phyloP scores from a whole-genome alignment of 495 filamentous ascomycete species.

The Xylaria intraflava region DNA sequence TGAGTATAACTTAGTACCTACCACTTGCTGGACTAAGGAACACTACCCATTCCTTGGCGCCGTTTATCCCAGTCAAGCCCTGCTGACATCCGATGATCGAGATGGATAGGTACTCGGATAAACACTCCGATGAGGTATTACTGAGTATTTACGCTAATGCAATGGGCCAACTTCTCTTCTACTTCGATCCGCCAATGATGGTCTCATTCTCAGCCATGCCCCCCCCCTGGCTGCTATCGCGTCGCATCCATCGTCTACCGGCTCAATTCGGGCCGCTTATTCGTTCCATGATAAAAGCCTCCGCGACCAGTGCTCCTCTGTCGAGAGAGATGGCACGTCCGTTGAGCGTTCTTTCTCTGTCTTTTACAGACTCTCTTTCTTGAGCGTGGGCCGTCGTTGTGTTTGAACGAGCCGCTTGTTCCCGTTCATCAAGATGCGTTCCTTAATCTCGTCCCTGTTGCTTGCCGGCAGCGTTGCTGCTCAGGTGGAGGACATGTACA shows the following conservation, averaged over 20 bases:
- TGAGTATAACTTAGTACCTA: too few species aligned
- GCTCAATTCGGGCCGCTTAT: background rate
- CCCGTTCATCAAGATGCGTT: conserved; percentile 15
- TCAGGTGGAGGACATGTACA: conserved; percentile 22
- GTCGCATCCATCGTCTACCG: background rate
- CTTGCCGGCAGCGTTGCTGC: conserved; percentile 16
- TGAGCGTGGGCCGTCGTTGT: background rate
- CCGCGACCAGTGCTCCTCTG: background rate
- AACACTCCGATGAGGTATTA: too few species aligned
- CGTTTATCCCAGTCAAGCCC: too few species aligned
- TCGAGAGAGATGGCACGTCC: background rate
- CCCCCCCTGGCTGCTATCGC: background rate
- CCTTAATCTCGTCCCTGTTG: conserved; percentile 10
- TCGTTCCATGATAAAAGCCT: background rate
- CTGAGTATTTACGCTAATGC: background rate
- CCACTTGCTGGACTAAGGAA: too few species aligned
- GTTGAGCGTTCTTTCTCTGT: background rate
- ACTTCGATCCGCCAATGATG: background rate
- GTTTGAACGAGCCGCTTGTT: background rate
- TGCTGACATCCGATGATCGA: too few species aligned
- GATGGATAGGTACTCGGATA: too few species aligned
- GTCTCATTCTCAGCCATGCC: background rate
- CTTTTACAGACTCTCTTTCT: background rate
- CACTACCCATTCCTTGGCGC: too few species aligned
- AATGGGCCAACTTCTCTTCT: background rate